Evolutionary conservation across 352 stramenopile species (phyloP), one percentile per base, ranked within the genome.

Genomic region (Globisporangium polare): DNA sequence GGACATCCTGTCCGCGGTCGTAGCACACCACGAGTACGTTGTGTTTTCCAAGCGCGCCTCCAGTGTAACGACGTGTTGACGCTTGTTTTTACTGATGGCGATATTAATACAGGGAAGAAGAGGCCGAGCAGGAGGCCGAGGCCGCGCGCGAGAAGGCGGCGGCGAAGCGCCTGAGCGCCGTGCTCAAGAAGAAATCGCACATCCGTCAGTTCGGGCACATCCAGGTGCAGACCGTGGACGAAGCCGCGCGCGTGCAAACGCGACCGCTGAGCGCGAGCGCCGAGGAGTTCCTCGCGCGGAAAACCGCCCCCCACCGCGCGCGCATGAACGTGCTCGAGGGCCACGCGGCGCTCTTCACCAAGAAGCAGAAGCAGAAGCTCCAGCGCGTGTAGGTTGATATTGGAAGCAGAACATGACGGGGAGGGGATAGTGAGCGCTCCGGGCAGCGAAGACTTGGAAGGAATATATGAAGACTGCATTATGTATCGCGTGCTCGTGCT

Each of bases 181-280:
- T 42, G 53, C 52, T 71, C 5, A 69, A 75, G 59, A 77, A 77
- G 69, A 86, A 89, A 68, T 83, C 60, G 31, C 84, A 94, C 67
- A 85, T 83, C 61, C 76, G 80, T 35, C 73, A 90, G 58, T 94
- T 94, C 46, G 84, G 79, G 46, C 79, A 78, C 57, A 79, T 94
- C 53, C 64, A 89, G 29, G 82, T 92, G 65, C 79, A 89, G 70
- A 92, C 82, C 22, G 69, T 89, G 33, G 74, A 81, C 15, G 59
- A 69, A 12, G 50, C 89, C 24, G 72, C 77, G 37, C 63, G 68
- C 0, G 65, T 63, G n/a, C 66, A 80, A 58, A 72, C 71, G 27
- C 85, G 79, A 27, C 42, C 67, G 42, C 63, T 94, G 35, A 78
- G 75, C 1, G 60, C 66, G 9, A 76, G 71, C 39, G 80, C 82